phyloP scores from a whole-genome alignment of 805 yeast genomes.

The Nakazawaea wickerhamii region DNA sequence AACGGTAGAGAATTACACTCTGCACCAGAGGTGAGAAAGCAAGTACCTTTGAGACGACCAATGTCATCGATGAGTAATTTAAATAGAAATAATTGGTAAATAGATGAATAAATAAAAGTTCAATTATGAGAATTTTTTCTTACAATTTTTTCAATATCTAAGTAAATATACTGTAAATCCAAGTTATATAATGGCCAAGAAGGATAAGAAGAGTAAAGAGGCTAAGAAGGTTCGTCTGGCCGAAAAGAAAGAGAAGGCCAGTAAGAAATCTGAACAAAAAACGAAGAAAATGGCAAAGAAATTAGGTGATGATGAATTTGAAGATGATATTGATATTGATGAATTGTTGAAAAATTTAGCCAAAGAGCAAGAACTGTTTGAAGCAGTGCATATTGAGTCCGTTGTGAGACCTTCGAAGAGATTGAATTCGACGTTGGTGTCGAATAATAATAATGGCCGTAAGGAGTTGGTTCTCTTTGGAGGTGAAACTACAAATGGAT shows the following conservation, averaged over 20 bases:
- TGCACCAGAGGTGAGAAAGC: neutral
- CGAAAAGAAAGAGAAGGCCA: conserved; percentile 72
- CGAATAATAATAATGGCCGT: conserved; percentile 70
- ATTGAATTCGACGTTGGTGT: conserved; percentile 67
- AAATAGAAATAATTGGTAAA: neutral
- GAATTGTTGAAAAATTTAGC: conserved; percentile 74
- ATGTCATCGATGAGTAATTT: neutral
- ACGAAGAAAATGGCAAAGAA: conserved; percentile 72
- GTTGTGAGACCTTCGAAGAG: conserved; percentile 61
- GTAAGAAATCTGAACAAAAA: conserved; percentile 67
- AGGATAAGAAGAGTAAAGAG: conserved; percentile 78
- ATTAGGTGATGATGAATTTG: conserved; percentile 72
- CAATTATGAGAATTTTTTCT: no score
- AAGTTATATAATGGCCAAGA: conserved; percentile 74
- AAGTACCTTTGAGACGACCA: neutral
- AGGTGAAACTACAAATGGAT: conserved; percentile 60
- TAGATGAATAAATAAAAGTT: neutral
- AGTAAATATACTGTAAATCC: no score
- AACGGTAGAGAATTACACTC: neutral
- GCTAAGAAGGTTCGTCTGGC: conserved; percentile 88
- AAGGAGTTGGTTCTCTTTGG: conserved; percentile 83
- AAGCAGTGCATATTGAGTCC: conserved; percentile 58
- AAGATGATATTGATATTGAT: conserved; percentile 82
- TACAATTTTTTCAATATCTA: no score
- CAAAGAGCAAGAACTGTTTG: conserved; percentile 72